Evolutionary conservation across 495 filamentous ascomycete genomes (phyloP), one percentile per base, ranked within the genome.

Genomic region (Echria macrotheca): DNA sequence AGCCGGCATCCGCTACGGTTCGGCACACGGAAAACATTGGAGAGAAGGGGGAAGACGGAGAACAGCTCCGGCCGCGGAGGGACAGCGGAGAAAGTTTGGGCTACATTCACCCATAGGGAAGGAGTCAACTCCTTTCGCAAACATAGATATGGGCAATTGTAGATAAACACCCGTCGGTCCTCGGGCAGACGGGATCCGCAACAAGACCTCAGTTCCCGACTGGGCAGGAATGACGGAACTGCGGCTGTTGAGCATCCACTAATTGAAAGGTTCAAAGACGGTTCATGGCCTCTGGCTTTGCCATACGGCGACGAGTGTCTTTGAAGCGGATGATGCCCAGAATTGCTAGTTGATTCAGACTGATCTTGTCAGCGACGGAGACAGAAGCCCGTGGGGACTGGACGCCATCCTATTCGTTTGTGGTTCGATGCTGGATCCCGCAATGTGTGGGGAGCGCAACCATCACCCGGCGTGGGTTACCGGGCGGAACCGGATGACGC

Each of bases 401-500:
- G 43, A 59, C 56, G 62, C 43, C 51, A 52, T 68, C 61, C 58
- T 50, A 74, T 74, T 74, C 69, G 71, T 62, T 67, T 57, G 49
- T 39, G 44, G 25, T 31, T 48, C 28, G 14, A 29, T 28, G 19
- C 7, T 18, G 50, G 42, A n/a, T 12, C 12, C 15, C 18, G 21
- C 39, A 24, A 47, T 52, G 49, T 42, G 49, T n/a, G 40, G 36
- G 39, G 41, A 38, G 50, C 51, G 45, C 32, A n/a, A 25, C 48
- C 52, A 58, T 60, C 39, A 26, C 23, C 21, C 23, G 39, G 21
- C 21, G 39, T 10, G 15, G 9, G 42, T 26, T 15, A 6, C 41
- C 41, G 24, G 41, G 41, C 41, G 25, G 25, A 25, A 44, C 41
- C 41, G 41, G 41, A 44, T 44, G 23, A 31, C 41, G 41, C 41